These are phyloP conservation scores for Herpetomonas tarakana DNA, from an alignment of 208 protist genomes.

Conservation along the genomic window DNA sequence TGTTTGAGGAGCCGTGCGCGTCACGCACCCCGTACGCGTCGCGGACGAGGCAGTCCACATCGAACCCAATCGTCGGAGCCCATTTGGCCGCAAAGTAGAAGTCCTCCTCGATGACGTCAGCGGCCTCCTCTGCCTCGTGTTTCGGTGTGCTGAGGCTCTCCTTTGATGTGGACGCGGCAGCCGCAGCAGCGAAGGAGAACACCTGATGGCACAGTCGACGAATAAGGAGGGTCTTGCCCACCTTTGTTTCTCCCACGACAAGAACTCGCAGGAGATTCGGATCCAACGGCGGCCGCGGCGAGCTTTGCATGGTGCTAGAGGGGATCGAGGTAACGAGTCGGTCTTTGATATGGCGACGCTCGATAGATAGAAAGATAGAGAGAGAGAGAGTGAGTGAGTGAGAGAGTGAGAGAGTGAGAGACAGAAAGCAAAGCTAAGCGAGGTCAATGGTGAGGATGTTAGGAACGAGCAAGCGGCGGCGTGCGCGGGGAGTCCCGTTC, in stretches of 20 bases:
- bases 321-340: not conserved
- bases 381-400: too few relatives aligned
- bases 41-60: slow-evolving; percentile 45
- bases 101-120: slow-evolving; percentile 7
- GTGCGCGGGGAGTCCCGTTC: not conserved
- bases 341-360: not conserved
- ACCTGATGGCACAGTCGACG: slow-evolving; percentile 53
- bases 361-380: too few relatives aligned
- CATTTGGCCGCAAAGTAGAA: slow-evolving; percentile 22
- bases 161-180: slow-evolving; percentile 4
- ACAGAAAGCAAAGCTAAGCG: too few relatives aligned
- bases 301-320: not conserved
- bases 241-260: slow-evolving; percentile 68
- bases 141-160: not conserved
- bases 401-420: too few relatives aligned
- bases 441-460: too few relatives aligned
- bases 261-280: slow-evolving; percentile 42
- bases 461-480: too few relatives aligned
- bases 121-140: not conserved
- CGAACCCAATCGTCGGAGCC: slow-evolving; percentile 56
- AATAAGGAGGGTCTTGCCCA: slow-evolving; percentile 83
- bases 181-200: slow-evolving; percentile 17
- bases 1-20: not conserved
- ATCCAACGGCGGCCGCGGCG: not conserved
- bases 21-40: slow-evolving; percentile 11